Base-by-base conservation (phyloP, 2,329 filamentous ascomycete species). In the Nothopassalora personata region DNA sequence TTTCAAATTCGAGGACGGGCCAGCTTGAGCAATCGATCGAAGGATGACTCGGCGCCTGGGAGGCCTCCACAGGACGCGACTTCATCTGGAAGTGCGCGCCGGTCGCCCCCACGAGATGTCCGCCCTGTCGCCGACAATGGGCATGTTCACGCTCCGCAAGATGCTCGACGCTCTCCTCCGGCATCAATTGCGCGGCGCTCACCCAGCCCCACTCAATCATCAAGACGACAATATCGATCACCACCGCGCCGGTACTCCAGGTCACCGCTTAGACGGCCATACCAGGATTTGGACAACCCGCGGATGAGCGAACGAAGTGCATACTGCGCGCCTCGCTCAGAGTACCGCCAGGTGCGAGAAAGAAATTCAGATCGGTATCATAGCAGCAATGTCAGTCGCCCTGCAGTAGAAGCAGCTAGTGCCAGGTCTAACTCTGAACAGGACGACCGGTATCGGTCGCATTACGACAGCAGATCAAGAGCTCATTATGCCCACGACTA, bases 401-500 rank as follows among this genome's bases (percentile, higher is more conserved):
- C 1, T n/a, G 15, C n/a, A 23, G 7, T 18, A 18, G 46, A 13
- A 11, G 9, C 34, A 30, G 7, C n/a, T 11, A 48, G 50, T 48
- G 19, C 33, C 46, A 54, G 56, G 49, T 52, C 60, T 62, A 62
- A 62, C 58, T 43, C 58, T 53, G 47, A 45, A 13, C 56, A 62
- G 60, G 60, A 62, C 45, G 55, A 62, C 53, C 43, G 58, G 43
- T 60, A 58, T 45, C 30, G 47, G 23, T 33, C 54, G 51, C 56
- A 49, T 28, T 53, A 51, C n/a, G 49, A 60, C 50, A 56, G 53
- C 49, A 56, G 56, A 56, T 62, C 60, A 19, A 58, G 43, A 43
- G 59, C 62, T 54, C 39, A 58, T 46, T 53, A 57, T 18, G 28
- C 39, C 54, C 54, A 51, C 11, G 59, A 59, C 30, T 51, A 57